Base-by-base conservation (phyloP, 192 early-diverging fungal genomes). In the Rhizophagus clarus region DNA sequence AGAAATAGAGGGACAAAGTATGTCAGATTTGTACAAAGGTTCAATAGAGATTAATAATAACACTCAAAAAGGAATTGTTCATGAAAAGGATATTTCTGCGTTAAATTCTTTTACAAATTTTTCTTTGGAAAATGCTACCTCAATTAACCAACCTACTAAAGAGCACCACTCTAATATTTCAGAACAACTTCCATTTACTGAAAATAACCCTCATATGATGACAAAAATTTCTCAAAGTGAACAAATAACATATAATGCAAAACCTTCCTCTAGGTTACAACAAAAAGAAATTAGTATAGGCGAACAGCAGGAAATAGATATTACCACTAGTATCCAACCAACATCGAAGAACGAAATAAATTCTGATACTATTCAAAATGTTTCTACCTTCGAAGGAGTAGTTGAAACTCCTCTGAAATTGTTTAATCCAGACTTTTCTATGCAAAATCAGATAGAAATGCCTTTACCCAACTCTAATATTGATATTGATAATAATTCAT, bases 361-460 rank as follows among this genome's bases (percentile, higher is more conserved):
- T n/a, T n/a, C 31, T 70, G 37, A 70, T n/a, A 42, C 34, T 42
- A n/a, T 70, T n/a, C 68, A 70, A 70, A 37, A 69, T 32, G 67
- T 24, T 37, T 42, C 24, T 29, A 66, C 29, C 22, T 29, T 40
- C 28, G 49, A 51, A 51, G 72, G 72, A 56, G 42, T 74, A 74
- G 49, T 74, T 74, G 45, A 74, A 31, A 74, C 75, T 40, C 75
- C 75, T 28, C 75, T 34, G 62, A 77, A 28, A 29, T 61, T 31
- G 32, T 40, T 34, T 61, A 14, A 24, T 20, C 32, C 32, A 29
- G 75, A 66, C 15, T 24, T n/a, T 64, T 61, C 42, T 40, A 9
- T 64, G 10, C 29, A 64, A 15, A 63, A 66, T 77, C 32, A 64
- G 34, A 24, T 42, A 63, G 61, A 77, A 77, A 64, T 77, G 62